Conservation (phyloP, 208 protist species). For the Trypanosomatidae sp. region DNA sequence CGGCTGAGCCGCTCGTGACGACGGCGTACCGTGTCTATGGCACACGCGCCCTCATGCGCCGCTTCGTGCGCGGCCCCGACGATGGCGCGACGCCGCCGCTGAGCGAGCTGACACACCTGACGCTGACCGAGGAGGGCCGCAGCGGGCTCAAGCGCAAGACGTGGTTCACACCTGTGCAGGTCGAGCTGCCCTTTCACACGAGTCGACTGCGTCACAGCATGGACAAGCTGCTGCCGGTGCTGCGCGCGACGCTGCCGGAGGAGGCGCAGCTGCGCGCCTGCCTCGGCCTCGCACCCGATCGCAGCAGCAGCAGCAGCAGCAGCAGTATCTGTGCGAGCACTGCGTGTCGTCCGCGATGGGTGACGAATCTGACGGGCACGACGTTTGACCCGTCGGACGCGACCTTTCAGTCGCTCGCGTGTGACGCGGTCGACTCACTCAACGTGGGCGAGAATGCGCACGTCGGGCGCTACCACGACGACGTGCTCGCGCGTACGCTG, state of each 20-base stretch:
- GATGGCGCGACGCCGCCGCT: conserved; percentile 68
- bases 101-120: conserved; percentile 63
- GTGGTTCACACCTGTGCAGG: conserved; percentile 74
- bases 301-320: not conserved
- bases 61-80: conserved; percentile 71
- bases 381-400: conserved; percentile 42
- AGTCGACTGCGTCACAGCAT: conserved; percentile 37
- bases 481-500: conserved; percentile 25
- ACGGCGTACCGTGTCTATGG: conserved; percentile 52
- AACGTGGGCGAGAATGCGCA: conserved; percentile 78
- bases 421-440: conserved; percentile 24
- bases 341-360: conserved; percentile 23
- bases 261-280: conserved; percentile 35
- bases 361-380: conserved; percentile 74
- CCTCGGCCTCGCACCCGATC: conserved; percentile 15
- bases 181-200: conserved; percentile 78
- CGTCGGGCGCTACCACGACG: conserved; percentile 47
- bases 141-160: conserved; percentile 83
- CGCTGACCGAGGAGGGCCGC: conserved; percentile 65
- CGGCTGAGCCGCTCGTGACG: conserved; percentile 47
- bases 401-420: conserved; percentile 25
- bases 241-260: conserved; percentile 47
- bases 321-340: not conserved
- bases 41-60: conserved; percentile 29
- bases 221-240: conserved; percentile 62